Evolutionary conservation across 2,329 filamentous ascomycete genomes (phyloP).

Genomic region (Herpotrichia juniperi): DNA sequence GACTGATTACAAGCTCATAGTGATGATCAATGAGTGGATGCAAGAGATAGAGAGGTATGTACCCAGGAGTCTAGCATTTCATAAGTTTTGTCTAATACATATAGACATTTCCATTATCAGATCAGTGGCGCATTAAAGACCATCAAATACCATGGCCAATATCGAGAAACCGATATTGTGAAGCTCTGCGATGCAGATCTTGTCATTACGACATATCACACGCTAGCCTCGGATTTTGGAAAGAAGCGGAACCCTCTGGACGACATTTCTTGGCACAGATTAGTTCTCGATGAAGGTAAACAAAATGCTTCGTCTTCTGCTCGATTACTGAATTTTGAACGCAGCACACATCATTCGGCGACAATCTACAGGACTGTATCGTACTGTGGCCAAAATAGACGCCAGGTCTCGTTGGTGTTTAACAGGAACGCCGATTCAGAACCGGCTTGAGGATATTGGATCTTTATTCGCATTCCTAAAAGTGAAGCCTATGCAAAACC

Average conservation of each 20-base stretch:
- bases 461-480: constrained; percentile 58
- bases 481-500: constrained; percentile 50
- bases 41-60: constrained; percentile 36
- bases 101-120: constrained; percentile 28
- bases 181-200: constrained; percentile 27
- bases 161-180: constrained; percentile 13
- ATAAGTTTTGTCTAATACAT: background rate
- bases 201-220: constrained; percentile 39
- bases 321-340: background rate
- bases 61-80: background rate
- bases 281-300: constrained; percentile 38
- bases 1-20: constrained; percentile 27
- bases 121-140: constrained; percentile 12
- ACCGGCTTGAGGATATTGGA: constrained; percentile 59
- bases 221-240: constrained; percentile 23
- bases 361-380: constrained; percentile 52
- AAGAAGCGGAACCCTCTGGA: constrained; percentile 16
- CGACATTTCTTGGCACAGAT: constrained; percentile 33
- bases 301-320: background rate
- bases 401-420: constrained; percentile 54
- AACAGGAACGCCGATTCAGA: constrained; percentile 57
- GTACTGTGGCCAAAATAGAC: constrained; percentile 49
- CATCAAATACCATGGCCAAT: constrained; percentile 33
- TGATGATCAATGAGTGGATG: constrained; percentile 41
- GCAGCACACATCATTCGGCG: constrained; percentile 60